These are phyloP conservation scores for Vanrija sp. DNA, from an alignment of 1,284 basidiomycete species.

Conservation along the genomic window DNA sequence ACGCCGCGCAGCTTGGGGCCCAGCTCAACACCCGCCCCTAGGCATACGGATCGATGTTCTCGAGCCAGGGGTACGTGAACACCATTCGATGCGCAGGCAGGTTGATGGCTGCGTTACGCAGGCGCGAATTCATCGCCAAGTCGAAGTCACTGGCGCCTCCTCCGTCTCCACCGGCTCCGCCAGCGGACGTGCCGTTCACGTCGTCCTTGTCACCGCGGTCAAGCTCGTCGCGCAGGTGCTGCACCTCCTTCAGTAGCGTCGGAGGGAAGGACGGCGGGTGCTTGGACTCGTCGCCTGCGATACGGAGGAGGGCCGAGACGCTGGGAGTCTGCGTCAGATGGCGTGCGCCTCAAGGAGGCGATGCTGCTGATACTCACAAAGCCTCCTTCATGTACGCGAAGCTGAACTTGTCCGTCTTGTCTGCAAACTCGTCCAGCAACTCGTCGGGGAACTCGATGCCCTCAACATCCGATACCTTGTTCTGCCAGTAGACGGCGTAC, in stretches of 20 bases:
- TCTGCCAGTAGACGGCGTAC: constrained; percentile 72
- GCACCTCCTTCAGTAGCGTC: constrained; percentile 59
- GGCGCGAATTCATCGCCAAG: no score
- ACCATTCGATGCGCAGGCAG: no score
- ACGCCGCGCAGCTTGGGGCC: no score
- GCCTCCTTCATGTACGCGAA: constrained; percentile 80
- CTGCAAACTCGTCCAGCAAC: constrained; percentile 60
- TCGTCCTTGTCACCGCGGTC: constrained; percentile 1
- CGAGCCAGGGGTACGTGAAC: no score
- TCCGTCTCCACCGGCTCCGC: no score
- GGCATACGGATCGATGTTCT: no score
- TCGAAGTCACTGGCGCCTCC: no score
- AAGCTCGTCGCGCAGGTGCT: constrained; percentile 49
- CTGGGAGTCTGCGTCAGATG: constrained; percentile 7
- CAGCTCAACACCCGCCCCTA: no score
- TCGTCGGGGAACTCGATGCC: constrained; percentile 62
- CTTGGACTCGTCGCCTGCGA: constrained; percentile 24
- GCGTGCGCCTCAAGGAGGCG: no score
- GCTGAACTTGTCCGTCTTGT: constrained; percentile 62
- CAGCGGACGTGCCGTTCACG: no score
- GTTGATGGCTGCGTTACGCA: no score
- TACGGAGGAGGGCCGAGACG: constrained; percentile 30
- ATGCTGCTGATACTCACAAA: constrained; percentile 57
- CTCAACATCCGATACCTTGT: constrained; percentile 61
- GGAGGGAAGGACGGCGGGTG: constrained; percentile 49